A percentile compares a stretch with the other conserved stretches of the same genome.
phyloP scores from a whole-genome alignment of 495 filamentous ascomycete species.

The Aspergillus diversus region DNA sequence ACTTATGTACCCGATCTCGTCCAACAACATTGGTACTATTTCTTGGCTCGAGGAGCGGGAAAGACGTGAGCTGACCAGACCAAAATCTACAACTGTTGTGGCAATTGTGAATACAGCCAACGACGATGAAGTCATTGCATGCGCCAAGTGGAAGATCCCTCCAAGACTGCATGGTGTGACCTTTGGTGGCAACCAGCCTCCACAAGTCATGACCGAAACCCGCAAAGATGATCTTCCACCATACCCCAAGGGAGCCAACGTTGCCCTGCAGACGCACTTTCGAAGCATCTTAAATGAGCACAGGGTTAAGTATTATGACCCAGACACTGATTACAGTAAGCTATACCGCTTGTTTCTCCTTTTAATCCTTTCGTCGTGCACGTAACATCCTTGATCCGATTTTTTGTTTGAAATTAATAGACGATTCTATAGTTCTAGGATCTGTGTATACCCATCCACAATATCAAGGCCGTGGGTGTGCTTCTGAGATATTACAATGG shows the following conservation, averaged over 20 bases:
- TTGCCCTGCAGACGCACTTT: slow-evolving; percentile 3
- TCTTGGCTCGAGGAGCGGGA: slow-evolving; percentile 58
- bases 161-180: slow-evolving; percentile 2
- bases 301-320: background rate
- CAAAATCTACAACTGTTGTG: background rate
- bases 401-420: background rate
- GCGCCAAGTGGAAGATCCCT: slow-evolving; percentile 11
- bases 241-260: background rate
- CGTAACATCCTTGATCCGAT: background rate
- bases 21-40: background rate
- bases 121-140: slow-evolving; percentile 8
- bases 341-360: background rate
- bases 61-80: slow-evolving; percentile 19
- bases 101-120: slow-evolving; percentile 6
- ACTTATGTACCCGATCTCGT: background rate
- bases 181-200: background rate
- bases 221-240: slow-evolving; percentile 2
- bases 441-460: slow-evolving; percentile 1
- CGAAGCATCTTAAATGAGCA: background rate
- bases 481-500: slow-evolving; percentile 5
- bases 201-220: background rate
- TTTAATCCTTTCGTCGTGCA: background rate
- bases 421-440: background rate
- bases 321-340: slow-evolving; percentile 3
- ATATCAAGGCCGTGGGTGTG: slow-evolving; percentile 1